Evolutionary conservation across 306 rosid species (phyloP), one percentile per base, ranked within the genome.

Genomic region (Fragaria iinumae): DNA sequence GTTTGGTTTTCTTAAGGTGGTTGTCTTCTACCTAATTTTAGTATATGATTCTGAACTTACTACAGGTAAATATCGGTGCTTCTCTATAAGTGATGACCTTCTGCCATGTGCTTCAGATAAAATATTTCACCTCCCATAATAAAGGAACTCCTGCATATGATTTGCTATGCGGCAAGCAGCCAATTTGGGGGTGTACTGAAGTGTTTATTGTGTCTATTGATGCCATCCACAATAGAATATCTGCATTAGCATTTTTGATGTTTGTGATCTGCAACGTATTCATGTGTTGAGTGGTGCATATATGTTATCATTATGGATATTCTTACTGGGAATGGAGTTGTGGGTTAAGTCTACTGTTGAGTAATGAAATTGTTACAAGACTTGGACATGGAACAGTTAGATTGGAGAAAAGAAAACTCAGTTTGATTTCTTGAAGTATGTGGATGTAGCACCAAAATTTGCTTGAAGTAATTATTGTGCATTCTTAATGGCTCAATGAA

Each of bases 41-140:
- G 43, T 11, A 47, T 53, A 50, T 77, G 7, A 27, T 48, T 78
- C 65, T 32, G 50, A 43, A 69, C 50, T 70, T 69, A 25, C 83
- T 84, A 82, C 89, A 93, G 98, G 98, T 93, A 93, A 93, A 85
- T 70, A 76, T 73, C 67, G 91, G 89, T 75, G 88, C 80, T 71
- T 80, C 86, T 82, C 55, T 80, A 75, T 53, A 77, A 72, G 75
- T 85, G 89, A 77, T 84, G 89, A 72, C 83, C 77, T 74, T 77
- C 88, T 79, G 55, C 83, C 75, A 55, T 82, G 78, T 88, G 87
- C 91, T 83, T 86, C 83, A 65, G 78, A 47, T 84, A 82, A 77
- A 79, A 70, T 65, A 73, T 77, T 72, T 76, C 79, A 77, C 66
- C 77, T 73, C 67, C 38, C 77, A 67, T 77, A 45, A 78, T 67